Percentiles rank a stretch among this genome's conserved stretches.
Evolutionary conservation across 2,329 filamentous ascomycete genomes (phyloP).

Genomic region (Zasmidium citrigriseum): DNA sequence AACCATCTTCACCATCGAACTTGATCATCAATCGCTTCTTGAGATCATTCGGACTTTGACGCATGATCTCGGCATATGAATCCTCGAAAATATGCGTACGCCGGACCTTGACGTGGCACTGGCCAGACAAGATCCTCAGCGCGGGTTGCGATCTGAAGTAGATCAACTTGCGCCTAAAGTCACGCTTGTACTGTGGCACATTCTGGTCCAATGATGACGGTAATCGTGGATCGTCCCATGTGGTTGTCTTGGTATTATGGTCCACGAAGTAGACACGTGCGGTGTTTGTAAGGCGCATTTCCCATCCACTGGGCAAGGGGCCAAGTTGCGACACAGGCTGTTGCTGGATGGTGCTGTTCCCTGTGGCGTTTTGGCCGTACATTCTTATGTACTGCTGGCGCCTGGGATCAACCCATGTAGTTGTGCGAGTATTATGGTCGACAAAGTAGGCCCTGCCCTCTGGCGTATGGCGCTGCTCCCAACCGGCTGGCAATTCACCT

Average conservation of each 20-base stretch:
- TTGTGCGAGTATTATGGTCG: slow-evolving; percentile 96
- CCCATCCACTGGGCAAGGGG: slow-evolving; percentile 94
- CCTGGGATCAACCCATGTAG: slow-evolving; percentile 96
- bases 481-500: slow-evolving; percentile 90
- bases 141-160: slow-evolving; percentile 99
- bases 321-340: slow-evolving; percentile 97
- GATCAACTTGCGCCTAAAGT: slow-evolving; percentile 96
- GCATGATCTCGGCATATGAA: slow-evolving; percentile 97
- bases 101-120: slow-evolving; percentile 97
- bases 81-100: slow-evolving; percentile 98
- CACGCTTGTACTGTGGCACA: slow-evolving; percentile 98
- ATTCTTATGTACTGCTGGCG: slow-evolving; percentile 98
- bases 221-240: slow-evolving; percentile 94
- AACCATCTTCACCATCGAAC: slow-evolving; percentile 95
- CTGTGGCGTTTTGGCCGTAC: slow-evolving; percentile 83
- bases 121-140: slow-evolving; percentile 89
- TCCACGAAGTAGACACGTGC: slow-evolving; percentile 98
- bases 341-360: slow-evolving; percentile 85
- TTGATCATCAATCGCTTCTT: slow-evolving; percentile 99
- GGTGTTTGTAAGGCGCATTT: slow-evolving; percentile 98
- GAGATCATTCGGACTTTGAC: slow-evolving; percentile 89
- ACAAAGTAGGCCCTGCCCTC: slow-evolving; percentile 97
- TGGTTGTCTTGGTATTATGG: slow-evolving; percentile 99
- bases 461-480: slow-evolving; percentile 94
- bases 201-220: slow-evolving; percentile 97